A percentile compares a stretch with the other conserved stretches of the same genome.
Evolutionary conservation across 495 filamentous ascomycete species (phyloP).

Genomic region (Paragyromitra xinjiangensis): DNA sequence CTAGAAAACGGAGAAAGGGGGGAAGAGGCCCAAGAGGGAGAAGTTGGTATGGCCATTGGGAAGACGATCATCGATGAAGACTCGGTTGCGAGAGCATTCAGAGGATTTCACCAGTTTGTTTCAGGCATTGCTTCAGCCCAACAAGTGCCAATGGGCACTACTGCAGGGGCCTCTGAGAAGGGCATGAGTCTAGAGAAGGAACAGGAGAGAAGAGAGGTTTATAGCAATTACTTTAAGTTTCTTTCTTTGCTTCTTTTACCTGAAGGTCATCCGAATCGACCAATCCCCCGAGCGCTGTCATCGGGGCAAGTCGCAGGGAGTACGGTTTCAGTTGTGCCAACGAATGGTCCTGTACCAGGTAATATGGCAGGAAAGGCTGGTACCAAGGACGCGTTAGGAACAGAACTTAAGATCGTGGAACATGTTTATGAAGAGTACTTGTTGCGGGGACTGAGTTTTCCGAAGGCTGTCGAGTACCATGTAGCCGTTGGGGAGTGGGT

Average conservation of each 20-base stretch:
- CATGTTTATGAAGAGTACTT: constrained; percentile 55
- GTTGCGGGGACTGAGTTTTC: constrained; percentile 69
- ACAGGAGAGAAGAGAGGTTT: constrained; percentile 53
- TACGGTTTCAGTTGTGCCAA: constrained; percentile 46
- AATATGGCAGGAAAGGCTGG: constrained; percentile 50
- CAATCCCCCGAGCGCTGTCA: constrained; percentile 27
- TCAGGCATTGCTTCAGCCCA: constrained; percentile 41
- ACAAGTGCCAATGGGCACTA: constrained; percentile 25
- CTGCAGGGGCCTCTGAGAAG: constrained; percentile 21
- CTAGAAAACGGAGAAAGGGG: constrained; percentile 20
- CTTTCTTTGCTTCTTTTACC: constrained; percentile 55
- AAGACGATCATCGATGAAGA: constrained; percentile 55
- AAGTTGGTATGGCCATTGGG: constrained; percentile 54
- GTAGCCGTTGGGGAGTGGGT: constrained; percentile 83
- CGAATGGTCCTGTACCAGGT: constrained; percentile 28
- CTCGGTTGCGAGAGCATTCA: constrained; percentile 55
- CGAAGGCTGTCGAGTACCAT: constrained; percentile 78
- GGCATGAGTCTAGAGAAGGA: constrained; percentile 48
- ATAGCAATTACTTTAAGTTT: constrained; percentile 56
- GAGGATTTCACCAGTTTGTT: constrained; percentile 54
- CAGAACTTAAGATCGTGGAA: constrained; percentile 50
- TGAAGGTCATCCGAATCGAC: constrained; percentile 47
- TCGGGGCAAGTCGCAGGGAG: constrained; percentile 22
- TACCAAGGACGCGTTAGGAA: constrained; percentile 50
- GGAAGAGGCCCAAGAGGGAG: constrained; percentile 16